Evolutionary conservation across 805 yeast species (phyloP).

Genomic region (Saccharomycopsis malanga): DNA sequence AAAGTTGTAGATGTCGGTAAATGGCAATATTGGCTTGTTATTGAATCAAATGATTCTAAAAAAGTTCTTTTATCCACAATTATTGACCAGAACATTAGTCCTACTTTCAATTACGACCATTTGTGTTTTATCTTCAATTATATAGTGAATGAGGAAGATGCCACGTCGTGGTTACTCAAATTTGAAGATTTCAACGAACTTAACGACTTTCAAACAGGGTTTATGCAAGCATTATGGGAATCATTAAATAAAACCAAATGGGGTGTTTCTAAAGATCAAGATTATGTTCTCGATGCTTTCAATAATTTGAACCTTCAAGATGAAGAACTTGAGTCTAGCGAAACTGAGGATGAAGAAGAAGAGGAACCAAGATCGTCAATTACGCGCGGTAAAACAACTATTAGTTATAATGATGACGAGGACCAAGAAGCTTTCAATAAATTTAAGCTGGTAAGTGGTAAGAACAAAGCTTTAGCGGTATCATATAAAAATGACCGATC

Average conservation of each 20-base stretch:
- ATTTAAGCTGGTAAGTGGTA: constrained; percentile 29
- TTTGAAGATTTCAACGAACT: constrained; percentile 39
- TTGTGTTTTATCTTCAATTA: constrained; percentile 62
- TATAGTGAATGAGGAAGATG: constrained; percentile 30
- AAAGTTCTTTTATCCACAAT: constrained; percentile 16
- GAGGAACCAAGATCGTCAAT: constrained; percentile 32
- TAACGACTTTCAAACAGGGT: constrained; percentile 43
- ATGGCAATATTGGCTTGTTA: constrained; percentile 50
- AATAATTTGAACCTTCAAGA: constrained; percentile 35
- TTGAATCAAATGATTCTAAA: constrained; percentile 22
- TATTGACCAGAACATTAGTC: constrained; percentile 48
- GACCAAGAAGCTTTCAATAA: constrained; percentile 25
- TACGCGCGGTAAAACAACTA: constrained; percentile 20
- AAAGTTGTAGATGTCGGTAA: constrained; percentile 38
- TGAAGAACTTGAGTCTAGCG: constrained; percentile 28
- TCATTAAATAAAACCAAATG: constrained; percentile 44
- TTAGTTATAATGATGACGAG: constrained; percentile 32
- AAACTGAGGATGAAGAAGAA: constrained; percentile 28
- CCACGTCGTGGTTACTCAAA: constrained; percentile 57
- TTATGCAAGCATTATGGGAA: constrained; percentile 58
- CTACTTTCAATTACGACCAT: constrained; percentile 52
- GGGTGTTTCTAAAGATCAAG: constrained; percentile 41
- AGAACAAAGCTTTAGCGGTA: constrained; percentile 61
- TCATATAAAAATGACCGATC: constrained; percentile 67
- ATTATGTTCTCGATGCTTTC: constrained; percentile 52